These are phyloP conservation scores for Sodiomyces alkalinus DNA, from an alignment of 2,329 filamentous ascomycete genomes.

Conservation along the genomic window DNA sequence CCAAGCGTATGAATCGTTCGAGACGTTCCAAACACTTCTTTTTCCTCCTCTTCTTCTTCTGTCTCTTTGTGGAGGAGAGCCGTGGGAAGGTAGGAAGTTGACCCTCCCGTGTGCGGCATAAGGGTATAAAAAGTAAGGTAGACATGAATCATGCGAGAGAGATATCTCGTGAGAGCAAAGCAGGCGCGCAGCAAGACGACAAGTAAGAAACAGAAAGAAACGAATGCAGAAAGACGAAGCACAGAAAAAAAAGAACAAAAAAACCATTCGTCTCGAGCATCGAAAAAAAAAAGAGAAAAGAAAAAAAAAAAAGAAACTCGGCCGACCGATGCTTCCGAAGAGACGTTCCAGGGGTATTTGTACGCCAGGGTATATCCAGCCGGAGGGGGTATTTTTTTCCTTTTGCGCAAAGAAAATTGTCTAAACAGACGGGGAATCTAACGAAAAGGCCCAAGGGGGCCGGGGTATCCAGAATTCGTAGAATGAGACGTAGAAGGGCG, in stretches of 20 bases:
- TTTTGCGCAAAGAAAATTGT: too few species aligned
- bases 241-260: conserved; percentile 12
- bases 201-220: conserved; percentile 9
- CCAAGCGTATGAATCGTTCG: too few species aligned
- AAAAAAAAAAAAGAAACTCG: conserved; percentile 19
- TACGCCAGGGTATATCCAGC: conserved; percentile 53
- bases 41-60: too few species aligned
- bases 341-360: conserved; percentile 35
- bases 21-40: too few species aligned
- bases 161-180: conserved; percentile 5
- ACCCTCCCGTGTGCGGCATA: too few species aligned
- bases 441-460: conserved; percentile 80
- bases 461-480: conserved; percentile 90
- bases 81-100: too few species aligned
- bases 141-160: conserved; percentile 9
- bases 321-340: conserved; percentile 32
- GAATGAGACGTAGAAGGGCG: conserved; percentile 91
- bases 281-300: conserved; percentile 17
- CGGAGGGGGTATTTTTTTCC: conserved; percentile 44
- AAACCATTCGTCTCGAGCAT: too few species aligned
- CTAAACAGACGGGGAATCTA: conserved; percentile 41
- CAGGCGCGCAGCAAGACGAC: conserved; percentile 1
- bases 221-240: conserved; percentile 10
- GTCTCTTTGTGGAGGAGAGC: too few species aligned
- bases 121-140: conserved; percentile 11